These are phyloP conservation scores for Rhododendron henanense DNA, from an alignment of 148 eudicot species.

Conservation along the genomic window DNA sequence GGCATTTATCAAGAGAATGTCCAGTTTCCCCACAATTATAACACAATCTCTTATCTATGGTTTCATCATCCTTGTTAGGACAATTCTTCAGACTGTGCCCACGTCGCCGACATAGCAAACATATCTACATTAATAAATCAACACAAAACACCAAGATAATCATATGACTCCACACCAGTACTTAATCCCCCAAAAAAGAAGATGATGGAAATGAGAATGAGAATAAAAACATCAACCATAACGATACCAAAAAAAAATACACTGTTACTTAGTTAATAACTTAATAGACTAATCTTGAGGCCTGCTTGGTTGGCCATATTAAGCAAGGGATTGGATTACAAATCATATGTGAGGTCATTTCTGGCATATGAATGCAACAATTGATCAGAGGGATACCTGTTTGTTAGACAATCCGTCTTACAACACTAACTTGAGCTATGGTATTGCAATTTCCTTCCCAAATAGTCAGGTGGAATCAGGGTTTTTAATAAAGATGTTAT, in stretches of 20 bases:
- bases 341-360: background rate
- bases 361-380: background rate
- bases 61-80: conserved; percentile 54
- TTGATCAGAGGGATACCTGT: background rate
- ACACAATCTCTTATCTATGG: conserved; percentile 60
- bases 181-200: background rate
- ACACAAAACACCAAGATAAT: background rate
- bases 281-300: background rate
- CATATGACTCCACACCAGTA: background rate
- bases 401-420: background rate
- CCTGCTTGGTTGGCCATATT: background rate
- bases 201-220: background rate
- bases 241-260: background rate
- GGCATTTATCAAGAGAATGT: conserved; percentile 69
- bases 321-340: background rate
- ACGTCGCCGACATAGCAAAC: conserved; percentile 79
- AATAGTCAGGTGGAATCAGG: background rate
- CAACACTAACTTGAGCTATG: background rate
- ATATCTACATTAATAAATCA: conserved; percentile 49
- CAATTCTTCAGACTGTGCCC: conserved; percentile 93
- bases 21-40: conserved; percentile 86
- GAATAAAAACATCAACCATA: background rate
- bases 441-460: background rate
- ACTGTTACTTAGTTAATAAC: too few relatives aligned
- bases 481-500: background rate